Percentiles rank a stretch among this genome's conserved stretches.
Evolutionary conservation across 331 rosid species (phyloP).

Genomic region (Telfairia occidentalis): DNA sequence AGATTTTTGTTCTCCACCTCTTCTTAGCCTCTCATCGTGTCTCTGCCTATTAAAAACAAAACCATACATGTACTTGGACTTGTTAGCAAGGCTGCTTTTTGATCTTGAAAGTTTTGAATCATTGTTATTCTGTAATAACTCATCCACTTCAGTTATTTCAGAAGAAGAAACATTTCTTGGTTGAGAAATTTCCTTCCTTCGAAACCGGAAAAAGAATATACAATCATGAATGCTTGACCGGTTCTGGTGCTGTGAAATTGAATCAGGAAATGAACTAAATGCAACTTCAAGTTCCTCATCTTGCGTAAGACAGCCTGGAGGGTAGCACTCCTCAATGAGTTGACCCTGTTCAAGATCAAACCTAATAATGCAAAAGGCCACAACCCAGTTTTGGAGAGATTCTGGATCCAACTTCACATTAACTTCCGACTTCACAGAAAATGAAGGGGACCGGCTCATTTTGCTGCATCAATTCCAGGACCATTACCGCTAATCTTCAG

Average conservation of each 20-base stretch:
- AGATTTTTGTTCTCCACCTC: constrained; percentile 97
- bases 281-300: constrained; percentile 80
- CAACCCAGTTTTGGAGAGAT: constrained; percentile 56
- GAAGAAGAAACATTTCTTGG: constrained; percentile 24
- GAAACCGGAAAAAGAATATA: constrained; percentile 70
- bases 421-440: constrained; percentile 53
- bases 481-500: constrained; percentile 21
- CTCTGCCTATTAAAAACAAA: constrained; percentile 88
- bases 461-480: constrained; percentile 28
- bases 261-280: constrained; percentile 74
- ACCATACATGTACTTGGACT: constrained; percentile 66
- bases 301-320: constrained; percentile 56
- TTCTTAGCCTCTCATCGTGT: constrained; percentile 84
- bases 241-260: constrained; percentile 76
- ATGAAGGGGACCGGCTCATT: constrained; percentile 74
- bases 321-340: constrained; percentile 78
- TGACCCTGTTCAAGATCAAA: constrained; percentile 93
- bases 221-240: constrained; percentile 75
- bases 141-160: constrained; percentile 30
- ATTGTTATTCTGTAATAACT: constrained; percentile 22
- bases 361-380: constrained; percentile 70
- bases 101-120: constrained; percentile 24
- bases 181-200: constrained; percentile 33
- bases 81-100: constrained; percentile 16
- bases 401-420: constrained; percentile 58